Base-by-base conservation (phyloP, 495 filamentous ascomycete species). In the Chlorociboria aeruginascens region DNA sequence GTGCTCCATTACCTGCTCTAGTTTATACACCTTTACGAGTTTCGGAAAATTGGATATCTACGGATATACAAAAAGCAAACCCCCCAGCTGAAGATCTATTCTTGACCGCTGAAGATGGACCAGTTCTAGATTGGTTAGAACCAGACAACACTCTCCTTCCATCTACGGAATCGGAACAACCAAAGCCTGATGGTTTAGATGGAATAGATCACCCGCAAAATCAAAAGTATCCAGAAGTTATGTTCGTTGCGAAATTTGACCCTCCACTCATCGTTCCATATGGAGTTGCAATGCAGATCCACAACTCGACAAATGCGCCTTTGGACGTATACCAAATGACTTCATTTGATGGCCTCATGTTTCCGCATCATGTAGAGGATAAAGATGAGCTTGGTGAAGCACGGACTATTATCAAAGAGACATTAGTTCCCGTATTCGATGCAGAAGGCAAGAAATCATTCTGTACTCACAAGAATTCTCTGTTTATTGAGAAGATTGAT, bases 191-290 rank as follows among this genome's bases (percentile, higher is more conserved):
- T 55, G 57, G 58, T 33, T 64, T 64, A 49, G 61, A 63, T 10
- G 53, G 56, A 6, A 39, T 59, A 13, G 58, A 59, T n/a, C 47
- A 54, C 1, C 29, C 48, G 9, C 33, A 52, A 7, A 34, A 31
- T 28, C 32, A 51, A 17, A 78, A 77, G 41, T 66, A 82, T 9
- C 83, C 86, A 0, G 78, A 89, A 31, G 80, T 88, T 36, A 79
- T 82, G 14, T 97, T 98, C 62, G 72, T 84, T 35, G 89, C 85
- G 3, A 83, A 73, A 29, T 77, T 97, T 31, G 83, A 95, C 43
- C 92, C 92, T 6, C 85, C 89, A 0, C 62, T 98, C 10, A 72
- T 85, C 8, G 65, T 96, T 39, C 82, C 90, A 0, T 72, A 81
- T 31, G 61, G 70, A 31, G 68, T 82, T 8, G 86, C 83, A 30